phyloP scores from a whole-genome alignment of 176 grass and related monocot species.

The Poa annua region DNA sequence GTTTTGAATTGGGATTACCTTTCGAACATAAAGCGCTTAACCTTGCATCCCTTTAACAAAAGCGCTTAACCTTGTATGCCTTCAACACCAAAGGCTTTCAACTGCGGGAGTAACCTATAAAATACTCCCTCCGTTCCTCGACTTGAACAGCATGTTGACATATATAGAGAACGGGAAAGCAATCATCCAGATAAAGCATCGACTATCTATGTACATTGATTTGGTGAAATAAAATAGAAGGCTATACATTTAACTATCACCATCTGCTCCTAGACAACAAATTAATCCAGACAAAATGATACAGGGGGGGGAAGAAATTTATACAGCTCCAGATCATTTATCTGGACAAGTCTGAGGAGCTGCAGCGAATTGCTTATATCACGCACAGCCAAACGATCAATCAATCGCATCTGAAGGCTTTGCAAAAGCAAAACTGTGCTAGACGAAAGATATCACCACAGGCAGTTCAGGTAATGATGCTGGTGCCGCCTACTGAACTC shows the following conservation, averaged over 20 bases:
- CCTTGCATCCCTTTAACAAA: too few species aligned
- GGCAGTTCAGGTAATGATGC: conserved; percentile 58
- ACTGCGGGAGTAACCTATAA: too few species aligned
- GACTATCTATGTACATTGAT: conserved; percentile 45
- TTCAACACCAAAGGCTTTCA: too few species aligned
- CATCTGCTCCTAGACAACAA: conserved; percentile 20
- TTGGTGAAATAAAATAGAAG: conserved; percentile 16
- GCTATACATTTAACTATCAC: conserved; percentile 45
- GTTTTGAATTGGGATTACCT: too few species aligned
- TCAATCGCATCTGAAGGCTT: neutral
- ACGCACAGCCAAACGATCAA: neutral
- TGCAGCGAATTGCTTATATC: conserved; percentile 32
- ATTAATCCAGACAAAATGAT: conserved; percentile 5
- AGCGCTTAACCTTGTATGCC: too few species aligned
- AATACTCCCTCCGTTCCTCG: neutral
- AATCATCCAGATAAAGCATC: conserved; percentile 10
- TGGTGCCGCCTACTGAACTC: conserved; percentile 74
- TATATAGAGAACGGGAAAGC: neutral
- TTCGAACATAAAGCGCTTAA: too few species aligned
- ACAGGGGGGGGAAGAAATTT: neutral
- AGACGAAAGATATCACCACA: conserved; percentile 41
- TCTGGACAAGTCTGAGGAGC: conserved; percentile 33
- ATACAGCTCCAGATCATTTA: conserved; percentile 39
- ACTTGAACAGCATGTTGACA: neutral
- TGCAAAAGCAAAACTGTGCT: conserved; percentile 9